Conservation (phyloP, 306 rosid species). For the Dalbergia cochinchinensis region DNA sequence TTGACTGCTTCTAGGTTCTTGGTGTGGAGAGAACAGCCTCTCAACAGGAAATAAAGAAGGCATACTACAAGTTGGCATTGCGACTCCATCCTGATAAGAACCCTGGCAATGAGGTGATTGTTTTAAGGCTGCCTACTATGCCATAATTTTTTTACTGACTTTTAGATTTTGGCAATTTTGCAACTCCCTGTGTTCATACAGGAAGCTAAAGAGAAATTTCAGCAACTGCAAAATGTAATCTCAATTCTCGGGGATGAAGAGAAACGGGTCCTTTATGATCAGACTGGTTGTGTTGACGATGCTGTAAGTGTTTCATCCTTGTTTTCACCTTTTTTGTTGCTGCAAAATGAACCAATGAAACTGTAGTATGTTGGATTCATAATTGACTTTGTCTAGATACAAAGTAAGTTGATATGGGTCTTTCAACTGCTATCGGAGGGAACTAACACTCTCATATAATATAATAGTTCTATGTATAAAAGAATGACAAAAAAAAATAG, state of each 20-base stretch:
- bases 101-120: slow-evolving; percentile 78
- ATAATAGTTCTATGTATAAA: not conserved
- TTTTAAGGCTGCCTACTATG: not conserved
- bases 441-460: not conserved
- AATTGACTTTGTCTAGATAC: slow-evolving; percentile 7
- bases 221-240: slow-evolving; percentile 88
- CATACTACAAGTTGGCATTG: slow-evolving; percentile 87
- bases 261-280: slow-evolving; percentile 85
- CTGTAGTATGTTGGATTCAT: slow-evolving; percentile 3
- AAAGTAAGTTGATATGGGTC: not conserved
- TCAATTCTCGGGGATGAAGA: slow-evolving; percentile 95
- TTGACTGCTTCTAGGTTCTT: slow-evolving; percentile 58
- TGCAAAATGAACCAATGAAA: not conserved
- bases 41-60: slow-evolving; percentile 93
- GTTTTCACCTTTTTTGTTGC: not conserved
- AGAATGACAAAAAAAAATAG: not conserved
- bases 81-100: slow-evolving; percentile 97
- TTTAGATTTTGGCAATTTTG: slow-evolving; percentile 12
- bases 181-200: slow-evolving; percentile 41
- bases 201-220: slow-evolving; percentile 94
- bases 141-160: not conserved
- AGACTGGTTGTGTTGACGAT: slow-evolving; percentile 90
- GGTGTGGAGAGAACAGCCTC: slow-evolving; percentile 87
- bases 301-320: slow-evolving; percentile 61
- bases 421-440: slow-evolving; percentile 11